Evolutionary conservation across 495 filamentous ascomycete genomes (phyloP).

Genomic region (Penicillium robsamsonii): DNA sequence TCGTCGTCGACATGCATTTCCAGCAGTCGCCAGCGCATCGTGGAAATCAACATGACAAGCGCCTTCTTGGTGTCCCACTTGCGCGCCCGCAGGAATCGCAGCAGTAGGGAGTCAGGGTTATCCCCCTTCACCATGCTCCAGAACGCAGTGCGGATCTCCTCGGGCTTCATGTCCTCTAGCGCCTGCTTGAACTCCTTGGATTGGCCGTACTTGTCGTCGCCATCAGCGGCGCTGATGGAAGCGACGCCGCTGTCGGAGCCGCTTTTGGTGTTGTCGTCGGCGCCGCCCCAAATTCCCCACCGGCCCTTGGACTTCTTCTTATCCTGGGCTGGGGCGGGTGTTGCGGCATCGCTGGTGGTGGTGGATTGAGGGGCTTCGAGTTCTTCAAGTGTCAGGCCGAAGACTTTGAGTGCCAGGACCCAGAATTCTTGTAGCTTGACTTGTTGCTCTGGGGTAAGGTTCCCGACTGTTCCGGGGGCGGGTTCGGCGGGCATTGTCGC

Average conservation of each 20-base stretch:
- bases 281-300: constrained; percentile 56
- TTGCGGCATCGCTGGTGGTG: constrained; percentile 20
- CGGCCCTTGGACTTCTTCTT: constrained; percentile 68
- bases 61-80: constrained; percentile 97
- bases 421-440: constrained; percentile 86
- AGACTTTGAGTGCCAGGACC: constrained; percentile 73
- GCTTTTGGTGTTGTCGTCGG: constrained; percentile 48
- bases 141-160: constrained; percentile 75
- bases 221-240: constrained; percentile 48
- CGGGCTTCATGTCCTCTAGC: constrained; percentile 69
- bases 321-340: constrained; percentile 24
- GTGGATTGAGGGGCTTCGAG: constrained; percentile 25
- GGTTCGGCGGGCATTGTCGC: constrained; percentile 40
- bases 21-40: constrained; percentile 82
- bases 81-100: constrained; percentile 86
- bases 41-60: constrained; percentile 89
- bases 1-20: constrained; percentile 86
- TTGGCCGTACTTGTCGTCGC: constrained; percentile 91
- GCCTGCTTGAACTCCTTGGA: constrained; percentile 82
- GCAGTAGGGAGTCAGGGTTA: constrained; percentile 80
- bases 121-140: constrained; percentile 98
- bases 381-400: constrained; percentile 56
- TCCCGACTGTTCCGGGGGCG: constrained; percentile 77
- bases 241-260: constrained; percentile 30
- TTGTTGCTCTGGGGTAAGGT: constrained; percentile 84